Percentiles rank a stretch among this genome's conserved stretches.
Evolutionary conservation across 305 asterid genomes (phyloP).

Genomic region (Galium porrigens): DNA sequence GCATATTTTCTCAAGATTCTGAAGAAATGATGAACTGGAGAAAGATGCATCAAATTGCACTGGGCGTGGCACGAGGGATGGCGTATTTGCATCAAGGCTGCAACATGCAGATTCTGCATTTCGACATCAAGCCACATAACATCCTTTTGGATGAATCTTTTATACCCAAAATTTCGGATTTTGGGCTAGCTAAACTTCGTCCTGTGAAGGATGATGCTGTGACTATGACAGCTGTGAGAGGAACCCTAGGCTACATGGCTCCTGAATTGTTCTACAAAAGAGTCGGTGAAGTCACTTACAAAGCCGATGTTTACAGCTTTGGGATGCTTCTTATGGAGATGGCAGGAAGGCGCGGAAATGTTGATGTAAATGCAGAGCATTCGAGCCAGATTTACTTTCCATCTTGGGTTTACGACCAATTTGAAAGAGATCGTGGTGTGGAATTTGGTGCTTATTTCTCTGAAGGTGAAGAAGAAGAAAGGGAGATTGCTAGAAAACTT

Average conservation of each 20-base stretch:
- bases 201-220: background rate
- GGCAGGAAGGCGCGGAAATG: background rate
- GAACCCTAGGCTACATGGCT: conserved; percentile 3
- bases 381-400: background rate
- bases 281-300: background rate
- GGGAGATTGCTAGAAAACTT: background rate
- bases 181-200: background rate
- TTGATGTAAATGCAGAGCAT: background rate
- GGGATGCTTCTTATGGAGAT: background rate
- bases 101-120: background rate
- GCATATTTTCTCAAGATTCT: background rate
- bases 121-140: conserved; percentile 1
- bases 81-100: background rate
- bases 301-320: conserved; percentile 3
- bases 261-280: background rate
- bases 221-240: background rate
- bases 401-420: background rate
- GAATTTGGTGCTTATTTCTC: background rate
- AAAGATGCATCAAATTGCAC: background rate
- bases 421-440: background rate
- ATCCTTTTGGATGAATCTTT: background rate
- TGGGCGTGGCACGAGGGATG: background rate
- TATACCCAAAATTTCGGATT: background rate
- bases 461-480: background rate
- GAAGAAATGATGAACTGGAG: background rate